Conservation (phyloP, 805 yeast species). For the Debaryomyces prosopidis region DNA sequence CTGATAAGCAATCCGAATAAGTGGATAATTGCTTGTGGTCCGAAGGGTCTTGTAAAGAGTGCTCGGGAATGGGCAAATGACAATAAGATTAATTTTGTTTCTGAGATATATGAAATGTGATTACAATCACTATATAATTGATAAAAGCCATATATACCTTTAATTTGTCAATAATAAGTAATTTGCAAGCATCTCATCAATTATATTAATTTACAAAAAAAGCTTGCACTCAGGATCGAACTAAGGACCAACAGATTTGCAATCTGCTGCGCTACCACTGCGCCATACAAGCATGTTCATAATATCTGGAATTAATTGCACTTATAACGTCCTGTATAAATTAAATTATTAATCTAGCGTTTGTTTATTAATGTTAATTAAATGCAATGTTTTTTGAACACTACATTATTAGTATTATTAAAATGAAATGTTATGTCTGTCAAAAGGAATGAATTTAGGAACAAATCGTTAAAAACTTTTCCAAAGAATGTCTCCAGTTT, state of each 20-base stretch:
- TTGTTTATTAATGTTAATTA: too few relatives aligned
- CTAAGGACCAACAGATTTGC: slow-evolving; percentile 99
- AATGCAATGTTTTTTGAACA: too few relatives aligned
- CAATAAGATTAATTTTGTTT: slow-evolving; percentile 36
- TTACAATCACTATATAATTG: neutral
- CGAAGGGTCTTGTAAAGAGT: slow-evolving; percentile 42
- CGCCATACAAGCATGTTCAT: slow-evolving; percentile 62
- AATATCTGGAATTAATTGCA: neutral
- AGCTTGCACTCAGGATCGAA: slow-evolving; percentile 92
- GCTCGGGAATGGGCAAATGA: slow-evolving; percentile 37
- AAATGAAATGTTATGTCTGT: neutral
- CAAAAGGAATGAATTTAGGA: neutral
- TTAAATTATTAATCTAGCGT: too few relatives aligned
- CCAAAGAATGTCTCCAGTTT: slow-evolving; percentile 34
- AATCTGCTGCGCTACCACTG: slow-evolving; percentile 99
- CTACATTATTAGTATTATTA: too few relatives aligned
- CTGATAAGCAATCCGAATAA: slow-evolving; percentile 37
- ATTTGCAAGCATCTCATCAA: too few relatives aligned
- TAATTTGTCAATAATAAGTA: neutral
- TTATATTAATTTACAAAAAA: neutral
- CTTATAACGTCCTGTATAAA: too few relatives aligned
- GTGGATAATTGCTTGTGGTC: slow-evolving; percentile 65
- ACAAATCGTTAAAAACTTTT: neutral
- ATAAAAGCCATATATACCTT: neutral
- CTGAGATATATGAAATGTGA: slow-evolving; percentile 45